phyloP scores from a whole-genome alignment of 495 filamentous ascomycete species.

The Elasticomyces elasticus region DNA sequence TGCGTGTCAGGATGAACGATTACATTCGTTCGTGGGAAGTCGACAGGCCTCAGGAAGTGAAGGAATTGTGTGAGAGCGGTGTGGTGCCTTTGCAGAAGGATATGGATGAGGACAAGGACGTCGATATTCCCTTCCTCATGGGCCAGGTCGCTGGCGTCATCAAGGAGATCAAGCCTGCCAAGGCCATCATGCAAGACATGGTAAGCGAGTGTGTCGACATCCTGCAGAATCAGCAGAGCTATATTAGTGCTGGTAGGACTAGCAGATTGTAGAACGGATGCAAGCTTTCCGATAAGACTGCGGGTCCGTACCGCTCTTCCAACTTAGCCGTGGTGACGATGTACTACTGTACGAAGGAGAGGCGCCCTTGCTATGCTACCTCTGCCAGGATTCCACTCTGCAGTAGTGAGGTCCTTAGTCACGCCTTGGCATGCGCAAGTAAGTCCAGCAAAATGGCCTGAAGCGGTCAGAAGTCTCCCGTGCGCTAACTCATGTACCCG shows the following conservation, averaged over 20 bases:
- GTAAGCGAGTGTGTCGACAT: slow-evolving; percentile 65
- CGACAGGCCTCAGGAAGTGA: slow-evolving; percentile 55
- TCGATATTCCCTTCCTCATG: slow-evolving; percentile 82
- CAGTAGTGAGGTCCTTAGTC: no score
- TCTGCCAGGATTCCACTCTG: no score
- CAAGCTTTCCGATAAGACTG: not conserved
- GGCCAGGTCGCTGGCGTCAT: slow-evolving; percentile 82
- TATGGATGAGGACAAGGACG: slow-evolving; percentile 58
- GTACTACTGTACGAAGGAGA: no score
- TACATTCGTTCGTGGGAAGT: slow-evolving; percentile 70
- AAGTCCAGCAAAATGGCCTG: no score
- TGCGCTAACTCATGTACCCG: no score
- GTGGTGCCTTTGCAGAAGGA: slow-evolving; percentile 72
- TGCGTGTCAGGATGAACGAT: slow-evolving; percentile 71
- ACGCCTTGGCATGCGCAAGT: no score
- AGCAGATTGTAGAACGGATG: slow-evolving; percentile 12
- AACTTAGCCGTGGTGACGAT: not conserved
- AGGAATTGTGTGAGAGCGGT: slow-evolving; percentile 58
- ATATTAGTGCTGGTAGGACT: slow-evolving; percentile 26
- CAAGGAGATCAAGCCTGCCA: slow-evolving; percentile 64
- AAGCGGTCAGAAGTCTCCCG: no score
- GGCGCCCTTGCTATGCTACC: no score
- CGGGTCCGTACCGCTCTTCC: not conserved
- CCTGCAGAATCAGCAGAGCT: slow-evolving; percentile 47
- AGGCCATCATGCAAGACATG: slow-evolving; percentile 75